These are phyloP conservation scores for Dunaliella primolecta DNA, from an alignment of 139 green algal species.

Conservation along the genomic window DNA sequence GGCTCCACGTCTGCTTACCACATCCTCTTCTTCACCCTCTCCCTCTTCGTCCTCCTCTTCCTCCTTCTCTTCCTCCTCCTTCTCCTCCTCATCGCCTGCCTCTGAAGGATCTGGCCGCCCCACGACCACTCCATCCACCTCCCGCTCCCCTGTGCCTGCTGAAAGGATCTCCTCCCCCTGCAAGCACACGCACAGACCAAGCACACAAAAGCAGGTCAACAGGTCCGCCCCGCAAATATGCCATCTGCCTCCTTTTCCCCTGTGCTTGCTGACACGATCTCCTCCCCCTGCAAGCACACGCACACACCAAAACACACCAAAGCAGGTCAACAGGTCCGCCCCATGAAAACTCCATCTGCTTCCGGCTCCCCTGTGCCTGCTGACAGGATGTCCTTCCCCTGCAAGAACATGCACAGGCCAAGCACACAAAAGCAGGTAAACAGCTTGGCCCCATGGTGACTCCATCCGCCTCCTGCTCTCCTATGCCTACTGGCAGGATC, in stretches of 20 bases:
- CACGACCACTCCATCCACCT: constrained; percentile 31
- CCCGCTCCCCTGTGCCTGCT: constrained; percentile 22
- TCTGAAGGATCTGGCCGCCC: constrained; percentile 25
- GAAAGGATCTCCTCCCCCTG: constrained; percentile 40
- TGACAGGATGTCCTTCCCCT: constrained; percentile 38
- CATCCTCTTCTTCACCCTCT: constrained; percentile 19
- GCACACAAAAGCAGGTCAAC: too few relatives aligned
- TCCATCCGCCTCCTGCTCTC: too few relatives aligned
- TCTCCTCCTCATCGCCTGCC: neutral
- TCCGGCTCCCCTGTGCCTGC: constrained; percentile 26
- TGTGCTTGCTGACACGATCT: constrained; percentile 29
- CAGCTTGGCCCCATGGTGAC: too few relatives aligned
- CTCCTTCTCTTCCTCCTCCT: constrained; percentile 26
- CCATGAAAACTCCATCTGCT: constrained; percentile 29
- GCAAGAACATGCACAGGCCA: neutral
- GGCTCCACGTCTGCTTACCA: too few relatives aligned
- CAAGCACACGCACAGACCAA: neutral
- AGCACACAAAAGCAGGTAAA: too few relatives aligned
- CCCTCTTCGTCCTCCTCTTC: constrained; percentile 32
- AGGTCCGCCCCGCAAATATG: too few relatives aligned
- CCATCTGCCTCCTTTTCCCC: constrained; percentile 30
- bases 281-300: constrained; percentile 27
- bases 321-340: too few relatives aligned
- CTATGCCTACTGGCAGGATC: too few relatives aligned
- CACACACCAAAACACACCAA: too few relatives aligned